Conservation (phyloP, 2,329 filamentous ascomycete species). For the Pleurostoma richardsiae region DNA sequence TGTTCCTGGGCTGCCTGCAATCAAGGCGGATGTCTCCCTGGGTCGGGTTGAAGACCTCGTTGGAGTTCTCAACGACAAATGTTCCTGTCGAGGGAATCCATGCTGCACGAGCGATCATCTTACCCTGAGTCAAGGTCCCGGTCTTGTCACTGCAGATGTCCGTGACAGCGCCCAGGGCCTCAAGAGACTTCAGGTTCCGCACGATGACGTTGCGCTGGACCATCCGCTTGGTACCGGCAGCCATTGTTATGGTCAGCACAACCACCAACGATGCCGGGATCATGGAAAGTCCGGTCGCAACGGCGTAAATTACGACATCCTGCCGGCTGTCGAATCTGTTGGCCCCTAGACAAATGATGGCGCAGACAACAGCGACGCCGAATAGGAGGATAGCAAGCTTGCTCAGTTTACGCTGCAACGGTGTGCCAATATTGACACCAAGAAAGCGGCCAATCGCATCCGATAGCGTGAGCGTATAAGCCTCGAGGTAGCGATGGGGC, state of each 20-base stretch:
- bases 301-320: constrained; percentile 60
- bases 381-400: constrained; percentile 61
- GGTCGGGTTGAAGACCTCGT: constrained; percentile 52
- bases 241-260: constrained; percentile 64
- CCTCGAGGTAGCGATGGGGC: constrained; percentile 38
- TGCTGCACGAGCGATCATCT: constrained; percentile 55
- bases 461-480: constrained; percentile 34
- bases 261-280: constrained; percentile 60
- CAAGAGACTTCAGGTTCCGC: constrained; percentile 48
- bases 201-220: constrained; percentile 49
- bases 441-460: constrained; percentile 57
- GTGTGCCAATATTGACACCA: constrained; percentile 61
- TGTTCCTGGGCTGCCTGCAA: not conserved
- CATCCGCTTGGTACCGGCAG: constrained; percentile 46
- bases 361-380: constrained; percentile 57
- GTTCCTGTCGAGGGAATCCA: constrained; percentile 55
- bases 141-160: constrained; percentile 61
- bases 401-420: constrained; percentile 61
- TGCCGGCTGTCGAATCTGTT: constrained; percentile 44
- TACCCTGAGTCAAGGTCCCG: constrained; percentile 59
- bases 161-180: constrained; percentile 51
- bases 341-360: constrained; percentile 59
- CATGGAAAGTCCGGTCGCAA: constrained; percentile 55
- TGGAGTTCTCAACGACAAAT: constrained; percentile 50
- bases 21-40: constrained; percentile 27